Evolutionary conservation across 2,329 filamentous ascomycete genomes (phyloP), one percentile per base, ranked within the genome.

Genomic region (Aspergillus brasiliensis): DNA sequence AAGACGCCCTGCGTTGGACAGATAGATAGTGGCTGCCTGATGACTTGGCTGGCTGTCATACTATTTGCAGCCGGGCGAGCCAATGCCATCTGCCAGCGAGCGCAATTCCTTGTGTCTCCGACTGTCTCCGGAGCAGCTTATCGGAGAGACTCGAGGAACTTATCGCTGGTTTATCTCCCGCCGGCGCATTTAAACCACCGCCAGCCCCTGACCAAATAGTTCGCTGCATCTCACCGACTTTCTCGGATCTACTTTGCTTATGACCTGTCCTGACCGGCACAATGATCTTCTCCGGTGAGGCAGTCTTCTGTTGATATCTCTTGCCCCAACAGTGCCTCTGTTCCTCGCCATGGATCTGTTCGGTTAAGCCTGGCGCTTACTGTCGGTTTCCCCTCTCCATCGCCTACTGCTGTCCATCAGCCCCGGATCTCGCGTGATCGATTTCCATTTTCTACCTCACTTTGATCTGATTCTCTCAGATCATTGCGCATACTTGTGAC

Each of bases 341-440:
- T n/a, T 40, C 13, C 40, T 48, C 25, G 38, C 44, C 8, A 57
- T 57, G 55, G 47, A 38, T 23, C 31, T 28, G 13, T 51, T 23
- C 44, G 28, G 25, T 34, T 51, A 51, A 55, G 8, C 17, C 34
- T 25, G 25, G 53, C 62, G 62, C 62, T 63, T 63, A 63, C 44
- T 47, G n/a, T 62, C 62, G 62, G 62, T 58, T 46, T 38, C 34
- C 19, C 23, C 51, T 53, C 51, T 38, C 38, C 31, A 46, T 52
- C 52, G 27, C 52, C 38, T 51, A 60, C 57, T 49, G 57, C 51
- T 53, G 46, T 55, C 31, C 42, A 15, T 53, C 57, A 40, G 21
- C 19, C 19, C 27, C 17, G 21, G 40, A 59, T 62, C 56, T 59
- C 59, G 62, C 62, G 61, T 61, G 61, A 63, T 63, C 56, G 23